A percentile compares a stretch with the other conserved stretches of the same genome.
phyloP scores from a whole-genome alignment of 2,329 filamentous ascomycete species.

The Beauveria medogensis region DNA sequence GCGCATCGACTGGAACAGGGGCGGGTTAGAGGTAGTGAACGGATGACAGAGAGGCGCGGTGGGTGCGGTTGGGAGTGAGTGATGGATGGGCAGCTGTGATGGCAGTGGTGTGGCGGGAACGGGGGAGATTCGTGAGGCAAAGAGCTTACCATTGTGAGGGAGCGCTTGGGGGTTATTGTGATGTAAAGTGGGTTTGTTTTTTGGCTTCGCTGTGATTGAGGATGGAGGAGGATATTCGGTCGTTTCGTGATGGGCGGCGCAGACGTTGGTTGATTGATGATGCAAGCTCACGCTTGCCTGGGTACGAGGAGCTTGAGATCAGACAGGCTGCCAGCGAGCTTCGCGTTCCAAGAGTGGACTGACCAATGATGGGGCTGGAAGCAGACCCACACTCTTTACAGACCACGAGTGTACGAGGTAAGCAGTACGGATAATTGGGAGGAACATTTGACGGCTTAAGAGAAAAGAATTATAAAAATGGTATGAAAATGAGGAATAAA shows the following conservation, averaged over 20 bases:
- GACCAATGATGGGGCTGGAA: neutral
- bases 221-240: neutral
- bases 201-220: neutral
- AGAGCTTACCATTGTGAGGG: constrained; percentile 5
- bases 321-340: constrained; percentile 9
- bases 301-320: neutral
- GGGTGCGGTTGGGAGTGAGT: neutral
- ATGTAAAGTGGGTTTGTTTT: neutral
- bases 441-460: too few species aligned
- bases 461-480: too few species aligned
- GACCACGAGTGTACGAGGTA: too few species aligned
- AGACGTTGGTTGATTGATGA: constrained; percentile 10
- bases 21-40: constrained; percentile 1
- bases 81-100: constrained; percentile 4
- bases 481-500: too few species aligned
- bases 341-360: constrained; percentile 5
- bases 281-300: constrained; percentile 14
- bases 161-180: neutral
- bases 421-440: too few species aligned
- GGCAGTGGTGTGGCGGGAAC: neutral
- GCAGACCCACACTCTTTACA: neutral
- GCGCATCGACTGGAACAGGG: constrained; percentile 64
- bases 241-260: neutral
- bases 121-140: neutral
- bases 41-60: neutral